A percentile compares a stretch with the other conserved stretches of the same genome.
Evolutionary conservation across 129 eudicot genomes (phyloP).

Genomic region (Saposhnikovia divaricata): DNA sequence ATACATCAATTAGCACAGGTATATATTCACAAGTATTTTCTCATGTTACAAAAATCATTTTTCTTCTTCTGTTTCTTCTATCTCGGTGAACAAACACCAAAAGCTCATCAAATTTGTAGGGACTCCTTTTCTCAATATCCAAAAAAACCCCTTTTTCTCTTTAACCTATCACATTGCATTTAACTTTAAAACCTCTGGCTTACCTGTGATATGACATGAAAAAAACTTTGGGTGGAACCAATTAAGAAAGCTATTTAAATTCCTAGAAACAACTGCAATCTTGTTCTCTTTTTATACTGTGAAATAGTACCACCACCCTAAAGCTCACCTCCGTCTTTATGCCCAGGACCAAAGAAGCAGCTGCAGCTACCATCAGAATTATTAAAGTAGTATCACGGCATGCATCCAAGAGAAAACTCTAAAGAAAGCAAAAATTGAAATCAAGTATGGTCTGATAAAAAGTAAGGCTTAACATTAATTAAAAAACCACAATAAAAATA

Average conservation of each 20-base stretch:
- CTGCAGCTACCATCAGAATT: slow-evolving; percentile 62
- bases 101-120: neutral
- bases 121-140: neutral
- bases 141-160: neutral
- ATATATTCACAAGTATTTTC: neutral
- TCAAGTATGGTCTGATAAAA: neutral
- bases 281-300: neutral
- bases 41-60: neutral
- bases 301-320: neutral
- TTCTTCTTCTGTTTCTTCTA: neutral
- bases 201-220: neutral
- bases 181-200: neutral
- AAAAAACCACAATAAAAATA: neutral
- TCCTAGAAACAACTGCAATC: neutral
- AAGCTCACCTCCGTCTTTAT: slow-evolving; percentile 58
- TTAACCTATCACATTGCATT: neutral
- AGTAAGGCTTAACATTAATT: neutral
- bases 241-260: neutral
- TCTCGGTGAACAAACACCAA: neutral
- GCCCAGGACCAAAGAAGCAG: slow-evolving; percentile 50
- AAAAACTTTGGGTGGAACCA: neutral
- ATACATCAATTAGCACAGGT: neutral
- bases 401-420: slow-evolving; percentile 56
- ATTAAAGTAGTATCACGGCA: slow-evolving; percentile 46
- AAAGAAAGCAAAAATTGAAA: neutral